Base-by-base conservation (phyloP, 768 basidiomycete genomes). In the Termitomyces sp. region DNA sequence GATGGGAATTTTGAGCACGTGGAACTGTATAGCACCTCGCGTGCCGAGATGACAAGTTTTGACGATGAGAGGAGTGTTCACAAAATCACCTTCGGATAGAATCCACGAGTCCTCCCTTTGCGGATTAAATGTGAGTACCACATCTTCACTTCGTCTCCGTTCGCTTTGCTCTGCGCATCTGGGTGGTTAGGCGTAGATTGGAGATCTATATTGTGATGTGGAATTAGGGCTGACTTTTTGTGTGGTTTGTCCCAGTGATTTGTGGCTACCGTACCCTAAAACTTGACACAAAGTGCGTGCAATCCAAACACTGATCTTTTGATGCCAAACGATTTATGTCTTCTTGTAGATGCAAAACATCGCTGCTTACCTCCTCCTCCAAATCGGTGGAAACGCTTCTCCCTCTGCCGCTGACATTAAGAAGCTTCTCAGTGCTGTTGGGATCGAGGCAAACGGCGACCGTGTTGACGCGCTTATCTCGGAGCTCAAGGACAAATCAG, bases 341-440 rank as follows among this genome's bases (percentile, higher is more conserved):
- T 29, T 49, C 64, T 26, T 41, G 29, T 36, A 90, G 88, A 94
- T 94, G 92, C 90, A 90, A 76, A 78, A 94, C 71, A 79, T 98
- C 74, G 95, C 94, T 77, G 92, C 94, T 64, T 98, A 97, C 82
- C 86, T 99, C 59, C 93, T 99, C 72, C 94, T 98, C 77, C 89
- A 90, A 74, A 83, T 86, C 71, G 97, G 94, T 64, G 97, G 97
- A 56, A 98, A 98, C 69, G 76, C 86, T 67, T 84, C 82, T 61
- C 95, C 97, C 62, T 86, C 88, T 59, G 91, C 90, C 55, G 81
- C 68, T 46, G 95, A 98, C 72, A 80, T 99, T 78, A 93, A 86
- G 78, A 86, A 86, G 67, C 85, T 98, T 69, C 87, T 99, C 65
- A 74, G 68, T 55, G 79, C 87, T 61, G 97, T 93, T 67, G 93